phyloP scores from a whole-genome alignment of 1,284 basidiomycete species.

The Apiotrichum akiyoshidainum region DNA sequence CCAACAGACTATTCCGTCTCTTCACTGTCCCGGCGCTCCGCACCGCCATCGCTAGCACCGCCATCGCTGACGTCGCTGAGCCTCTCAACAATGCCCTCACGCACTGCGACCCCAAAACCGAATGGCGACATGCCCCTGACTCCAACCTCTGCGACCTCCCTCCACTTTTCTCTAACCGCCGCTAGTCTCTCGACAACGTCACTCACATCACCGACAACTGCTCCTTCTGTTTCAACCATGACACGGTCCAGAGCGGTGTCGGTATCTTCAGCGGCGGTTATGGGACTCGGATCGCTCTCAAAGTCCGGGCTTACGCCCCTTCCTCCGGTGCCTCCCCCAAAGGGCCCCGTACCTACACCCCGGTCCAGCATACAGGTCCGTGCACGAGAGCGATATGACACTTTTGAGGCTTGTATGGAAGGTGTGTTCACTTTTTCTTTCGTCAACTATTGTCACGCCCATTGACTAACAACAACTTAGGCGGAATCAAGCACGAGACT shows the following conservation, averaged over 20 bases:
- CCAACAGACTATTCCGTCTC: not conserved
- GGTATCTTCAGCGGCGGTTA: not conserved
- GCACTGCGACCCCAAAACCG: not conserved
- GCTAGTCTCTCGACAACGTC: not conserved
- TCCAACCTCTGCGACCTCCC: not conserved
- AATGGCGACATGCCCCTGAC: not conserved
- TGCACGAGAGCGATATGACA: slow-evolving; percentile 18
- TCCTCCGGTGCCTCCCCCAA: slow-evolving; percentile 2
- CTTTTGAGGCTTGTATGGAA: slow-evolving; percentile 43
- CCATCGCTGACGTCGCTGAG: not conserved
- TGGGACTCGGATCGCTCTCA: not conserved
- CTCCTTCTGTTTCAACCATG: not conserved
- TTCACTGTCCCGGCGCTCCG: not conserved
- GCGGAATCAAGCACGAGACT: slow-evolving; percentile 42
- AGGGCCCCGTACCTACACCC: not conserved
- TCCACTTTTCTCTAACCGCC: not conserved
- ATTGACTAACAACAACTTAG: slow-evolving; percentile 12
- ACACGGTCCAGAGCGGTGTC: not conserved
- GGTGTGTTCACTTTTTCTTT: slow-evolving; percentile 25
- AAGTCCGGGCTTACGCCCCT: not conserved
- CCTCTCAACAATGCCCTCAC: not conserved
- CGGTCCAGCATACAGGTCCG: not conserved
- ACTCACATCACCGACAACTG: not conserved
- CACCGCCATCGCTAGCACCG: not conserved
- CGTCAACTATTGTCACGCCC: not conserved